phyloP scores from a whole-genome alignment of 1,139 yeast genomes.

The Geotrichum cucujoidarum region DNA sequence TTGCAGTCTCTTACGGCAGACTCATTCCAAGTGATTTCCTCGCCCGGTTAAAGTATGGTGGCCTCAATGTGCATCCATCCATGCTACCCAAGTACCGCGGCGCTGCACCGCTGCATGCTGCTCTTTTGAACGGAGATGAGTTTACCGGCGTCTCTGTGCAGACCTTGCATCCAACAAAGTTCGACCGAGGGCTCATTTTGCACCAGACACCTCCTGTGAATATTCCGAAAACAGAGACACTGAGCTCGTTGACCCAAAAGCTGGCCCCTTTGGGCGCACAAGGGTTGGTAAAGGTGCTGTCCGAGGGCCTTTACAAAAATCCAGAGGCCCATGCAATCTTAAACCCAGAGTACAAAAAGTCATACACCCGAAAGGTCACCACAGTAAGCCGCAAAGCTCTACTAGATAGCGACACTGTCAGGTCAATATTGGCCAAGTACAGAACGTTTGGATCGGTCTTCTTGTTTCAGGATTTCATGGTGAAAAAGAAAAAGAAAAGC shows the following conservation, averaged over 20 bases:
- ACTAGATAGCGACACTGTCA: constrained; percentile 44
- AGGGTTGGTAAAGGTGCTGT: constrained; percentile 44
- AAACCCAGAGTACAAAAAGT: constrained; percentile 35
- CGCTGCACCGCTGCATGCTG: constrained; percentile 82
- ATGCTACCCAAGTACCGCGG: constrained; percentile 79
- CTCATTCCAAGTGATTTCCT: constrained; percentile 66
- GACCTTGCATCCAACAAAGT: constrained; percentile 79
- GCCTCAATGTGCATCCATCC: constrained; percentile 91
- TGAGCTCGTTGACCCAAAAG: constrained; percentile 41
- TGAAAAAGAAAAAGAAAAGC: constrained; percentile 10
- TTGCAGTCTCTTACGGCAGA: constrained; percentile 87
- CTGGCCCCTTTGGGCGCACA: constrained; percentile 59
- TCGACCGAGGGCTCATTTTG: constrained; percentile 73
- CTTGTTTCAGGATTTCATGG: constrained; percentile 42
- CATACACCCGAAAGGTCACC: constrained; percentile 56
- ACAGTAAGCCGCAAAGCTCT: constrained; percentile 42
- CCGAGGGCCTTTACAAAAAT: constrained; percentile 34
- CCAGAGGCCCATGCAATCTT: constrained; percentile 11
- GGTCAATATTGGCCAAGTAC: constrained; percentile 42
- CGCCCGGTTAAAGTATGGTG: constrained; percentile 49
- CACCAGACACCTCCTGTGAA: constrained; percentile 14
- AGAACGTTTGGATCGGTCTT: constrained; percentile 59
- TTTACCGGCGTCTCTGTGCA: constrained; percentile 84
- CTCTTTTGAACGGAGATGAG: constrained; percentile 59
- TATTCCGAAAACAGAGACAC: constrained; percentile 43